A percentile compares a stretch with the other conserved stretches of the same genome.
Evolutionary conservation across 2,329 filamentous ascomycete genomes (phyloP).

Genomic region (Botryotinia globosa): DNA sequence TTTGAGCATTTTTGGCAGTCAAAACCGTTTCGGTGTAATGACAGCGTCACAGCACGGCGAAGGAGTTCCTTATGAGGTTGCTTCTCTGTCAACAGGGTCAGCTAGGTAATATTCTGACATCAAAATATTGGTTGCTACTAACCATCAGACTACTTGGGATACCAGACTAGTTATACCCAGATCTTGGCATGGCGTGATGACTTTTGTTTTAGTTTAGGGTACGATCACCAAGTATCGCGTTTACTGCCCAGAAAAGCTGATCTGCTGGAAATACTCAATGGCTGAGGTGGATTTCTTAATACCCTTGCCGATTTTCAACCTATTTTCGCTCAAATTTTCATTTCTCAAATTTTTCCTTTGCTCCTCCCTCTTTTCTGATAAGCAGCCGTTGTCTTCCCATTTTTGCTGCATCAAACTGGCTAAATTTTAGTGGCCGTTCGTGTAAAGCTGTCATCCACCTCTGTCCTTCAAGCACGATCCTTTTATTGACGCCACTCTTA

Average conservation of each 20-base stretch:
- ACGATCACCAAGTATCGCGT: background rate
- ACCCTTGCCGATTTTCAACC: background rate
- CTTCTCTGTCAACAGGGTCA: background rate
- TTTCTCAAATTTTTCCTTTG: background rate
- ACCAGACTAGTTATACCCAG: background rate
- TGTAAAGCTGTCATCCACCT: background rate
- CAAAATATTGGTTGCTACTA: background rate
- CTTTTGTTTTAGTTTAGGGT: background rate
- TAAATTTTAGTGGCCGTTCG: background rate
- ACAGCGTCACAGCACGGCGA: background rate
- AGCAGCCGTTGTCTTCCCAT: background rate
- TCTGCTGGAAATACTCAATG: background rate
- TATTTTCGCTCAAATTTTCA: no score
- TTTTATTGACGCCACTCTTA: background rate
- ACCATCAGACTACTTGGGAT: background rate
- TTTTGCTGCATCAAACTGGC: background rate
- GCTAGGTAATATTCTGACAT: background rate
- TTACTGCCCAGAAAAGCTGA: background rate
- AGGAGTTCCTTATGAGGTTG: background rate
- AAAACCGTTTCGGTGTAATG: background rate
- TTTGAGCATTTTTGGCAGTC: background rate
- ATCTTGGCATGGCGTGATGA: background rate
- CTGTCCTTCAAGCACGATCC: background rate
- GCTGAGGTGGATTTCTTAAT: background rate
- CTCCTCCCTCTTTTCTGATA: background rate